Base-by-base conservation (phyloP, 2,329 filamentous ascomycete species). In the Dactylellina haptotyla region DNA sequence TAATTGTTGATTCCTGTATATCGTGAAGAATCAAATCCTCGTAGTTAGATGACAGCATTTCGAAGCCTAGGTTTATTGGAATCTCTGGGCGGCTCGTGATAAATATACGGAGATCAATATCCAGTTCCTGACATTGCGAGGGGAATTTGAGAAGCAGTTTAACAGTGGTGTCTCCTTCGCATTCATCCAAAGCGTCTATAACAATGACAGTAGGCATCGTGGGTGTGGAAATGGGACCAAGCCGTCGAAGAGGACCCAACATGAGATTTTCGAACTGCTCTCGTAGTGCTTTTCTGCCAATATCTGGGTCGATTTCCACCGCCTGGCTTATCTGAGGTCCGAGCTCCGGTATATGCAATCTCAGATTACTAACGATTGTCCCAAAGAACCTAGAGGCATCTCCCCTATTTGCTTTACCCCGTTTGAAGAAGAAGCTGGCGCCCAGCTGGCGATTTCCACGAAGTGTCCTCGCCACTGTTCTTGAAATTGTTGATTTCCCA, bases 371-470 rank as follows among this genome's bases (percentile, higher is more conserved):
- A 4, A 81, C 79, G 30, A 85, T 76, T 0, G 82, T 84, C 0
- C 82, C 77, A 14, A 85, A 80, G 37, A 85, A 78, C 51, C 77
- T 79, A 3, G 75, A 75, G 1, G 80, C 79, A 45, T 78, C 79
- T 1, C 80, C 79, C 25, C 81, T 79, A 71, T 83, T 81, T 2
- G 75, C 77, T 54, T 83, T 81, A 1, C 81, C 82, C 70, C 79
- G 80, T 63, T 82, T 83, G 76, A 84, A 85, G 77, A 84, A 84
- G 75, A 84, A 84, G 67, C 79, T 82, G 1, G 80, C 80, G 18
- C 78, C 79, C 43, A 82, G 78, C 16, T 71, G 20, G 4, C 72
- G 37, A 5, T 69, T 67, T 1, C 77, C 62, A 10, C 67, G 63
- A 26, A 79, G 58, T 3, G 12, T 64, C n/a, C 71, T 71, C 28